A percentile compares a stretch with the other conserved stretches of the same genome.
Evolutionary conservation across 2,329 filamentous ascomycete species (phyloP).

Genomic region (Colletotrichum endophyticum): DNA sequence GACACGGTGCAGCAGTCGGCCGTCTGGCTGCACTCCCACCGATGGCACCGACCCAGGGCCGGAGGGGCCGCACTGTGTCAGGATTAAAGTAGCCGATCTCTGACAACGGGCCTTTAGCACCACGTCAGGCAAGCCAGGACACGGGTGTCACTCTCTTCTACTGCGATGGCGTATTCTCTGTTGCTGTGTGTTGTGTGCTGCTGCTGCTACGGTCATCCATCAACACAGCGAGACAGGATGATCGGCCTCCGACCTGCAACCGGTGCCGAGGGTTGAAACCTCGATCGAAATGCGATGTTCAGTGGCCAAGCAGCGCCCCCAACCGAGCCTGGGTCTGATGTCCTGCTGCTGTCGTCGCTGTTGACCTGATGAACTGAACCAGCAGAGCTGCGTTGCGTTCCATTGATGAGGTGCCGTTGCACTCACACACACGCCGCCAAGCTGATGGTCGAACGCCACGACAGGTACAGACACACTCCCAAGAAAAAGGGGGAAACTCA

Average conservation of each 20-base stretch:
- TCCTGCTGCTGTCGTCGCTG: neutral
- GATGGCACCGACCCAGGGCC: neutral
- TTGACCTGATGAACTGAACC: neutral
- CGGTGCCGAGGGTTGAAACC: neutral
- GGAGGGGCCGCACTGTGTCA: conserved; percentile 3
- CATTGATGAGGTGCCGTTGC: neutral
- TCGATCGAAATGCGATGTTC: neutral
- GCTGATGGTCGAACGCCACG: neutral
- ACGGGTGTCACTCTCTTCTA: neutral
- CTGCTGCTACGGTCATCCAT: neutral
- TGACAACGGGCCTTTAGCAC: neutral
- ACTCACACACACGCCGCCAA: neutral
- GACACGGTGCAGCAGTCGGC: neutral
- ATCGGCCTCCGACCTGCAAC: neutral
- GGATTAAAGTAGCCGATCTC: conserved; percentile 8
- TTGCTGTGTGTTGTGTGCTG: neutral
- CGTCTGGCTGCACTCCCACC: neutral
- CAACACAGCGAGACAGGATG: neutral
- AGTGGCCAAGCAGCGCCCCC: neutral
- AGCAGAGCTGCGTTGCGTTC: neutral
- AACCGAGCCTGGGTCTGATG: neutral
- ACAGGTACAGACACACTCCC: neutral
- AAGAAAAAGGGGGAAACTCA: conserved; percentile 2
- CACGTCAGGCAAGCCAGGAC: neutral
- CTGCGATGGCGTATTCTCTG: neutral